A percentile compares a stretch with the other conserved stretches of the same genome.
Evolutionary conservation across 495 filamentous ascomycete species (phyloP).

Genomic region (Daldinia grandis): DNA sequence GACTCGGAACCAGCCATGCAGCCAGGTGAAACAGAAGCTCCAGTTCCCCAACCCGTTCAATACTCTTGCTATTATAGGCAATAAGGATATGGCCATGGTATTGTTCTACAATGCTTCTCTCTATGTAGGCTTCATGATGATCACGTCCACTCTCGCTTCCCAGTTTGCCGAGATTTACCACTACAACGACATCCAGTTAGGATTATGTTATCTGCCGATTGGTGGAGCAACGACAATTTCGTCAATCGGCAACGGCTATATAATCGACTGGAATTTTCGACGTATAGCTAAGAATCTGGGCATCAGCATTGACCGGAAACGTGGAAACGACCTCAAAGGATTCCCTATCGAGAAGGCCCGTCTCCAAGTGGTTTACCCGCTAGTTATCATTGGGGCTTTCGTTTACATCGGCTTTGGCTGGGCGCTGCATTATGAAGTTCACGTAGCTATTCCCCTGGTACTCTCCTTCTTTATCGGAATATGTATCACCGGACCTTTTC

Average conservation of each 20-base stretch:
- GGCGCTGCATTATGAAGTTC: conserved; percentile 58
- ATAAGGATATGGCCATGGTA: conserved; percentile 66
- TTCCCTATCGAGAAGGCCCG: conserved; percentile 74
- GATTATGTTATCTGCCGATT: conserved; percentile 67
- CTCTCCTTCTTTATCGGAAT: conserved; percentile 64
- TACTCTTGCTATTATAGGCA: conserved; percentile 68
- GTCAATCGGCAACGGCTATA: conserved; percentile 68
- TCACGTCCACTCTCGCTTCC: conserved; percentile 62
- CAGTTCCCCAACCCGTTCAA: conserved; percentile 75
- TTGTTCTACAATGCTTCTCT: conserved; percentile 60
- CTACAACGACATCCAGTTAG: conserved; percentile 72
- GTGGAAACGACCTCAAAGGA: conserved; percentile 59
- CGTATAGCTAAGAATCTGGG: conserved; percentile 58
- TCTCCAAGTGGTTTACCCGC: conserved; percentile 61
- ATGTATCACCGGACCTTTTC: conserved; percentile 63
- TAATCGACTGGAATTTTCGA: conserved; percentile 66
- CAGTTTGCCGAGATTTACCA: conserved; percentile 70
- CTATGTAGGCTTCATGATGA: conserved; percentile 57
- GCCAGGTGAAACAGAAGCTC: conserved; percentile 58
- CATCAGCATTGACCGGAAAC: conserved; percentile 59
- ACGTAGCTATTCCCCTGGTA: conserved; percentile 61
- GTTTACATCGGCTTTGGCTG: conserved; percentile 65
- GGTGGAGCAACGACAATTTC: conserved; percentile 73
- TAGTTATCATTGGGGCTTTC: conserved; percentile 52
- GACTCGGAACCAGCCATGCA: conserved; percentile 35